Conservation (phyloP, 2,329 filamentous ascomycete species). For the Parastagonospora nodorum region DNA sequence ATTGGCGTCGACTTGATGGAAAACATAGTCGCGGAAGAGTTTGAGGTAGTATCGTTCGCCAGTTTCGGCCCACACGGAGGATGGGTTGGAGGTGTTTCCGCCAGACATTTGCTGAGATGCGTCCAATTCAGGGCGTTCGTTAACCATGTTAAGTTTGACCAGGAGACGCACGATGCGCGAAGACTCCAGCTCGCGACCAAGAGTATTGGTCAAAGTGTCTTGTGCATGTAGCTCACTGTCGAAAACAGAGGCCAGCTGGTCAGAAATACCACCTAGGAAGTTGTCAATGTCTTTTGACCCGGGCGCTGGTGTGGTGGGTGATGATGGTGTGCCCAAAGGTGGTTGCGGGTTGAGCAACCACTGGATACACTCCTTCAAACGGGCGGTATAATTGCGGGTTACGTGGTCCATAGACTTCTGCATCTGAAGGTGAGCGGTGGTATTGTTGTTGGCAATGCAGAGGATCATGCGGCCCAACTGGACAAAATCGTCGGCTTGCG, state of each 20-base stretch:
- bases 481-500: conserved; percentile 86
- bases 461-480: conserved; percentile 85
- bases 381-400: conserved; percentile 73
- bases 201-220: conserved; percentile 73
- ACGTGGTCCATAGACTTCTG: conserved; percentile 77
- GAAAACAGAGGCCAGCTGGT: conserved; percentile 74
- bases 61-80: conserved; percentile 79
- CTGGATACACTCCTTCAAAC: conserved; percentile 76
- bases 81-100: conserved; percentile 32
- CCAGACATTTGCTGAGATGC: conserved; percentile 60
- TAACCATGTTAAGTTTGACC: conserved; percentile 84
- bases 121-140: conserved; percentile 86
- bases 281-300: conserved; percentile 75
- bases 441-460: conserved; percentile 75
- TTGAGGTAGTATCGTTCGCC: conserved; percentile 92
- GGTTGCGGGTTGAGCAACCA: conserved; percentile 74
- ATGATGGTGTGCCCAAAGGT: conserved; percentile 31
- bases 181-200: conserved; percentile 86
- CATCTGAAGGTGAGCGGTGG: conserved; percentile 64
- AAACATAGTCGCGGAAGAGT: conserved; percentile 95
- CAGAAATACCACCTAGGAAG: conserved; percentile 77
- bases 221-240: conserved; percentile 79
- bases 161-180: conserved; percentile 79
- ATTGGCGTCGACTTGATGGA: conserved; percentile 89
- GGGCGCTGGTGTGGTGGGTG: conserved; percentile 28